Conservation (phyloP, 306 rosid species). For the Lablab purpureus region DNA sequence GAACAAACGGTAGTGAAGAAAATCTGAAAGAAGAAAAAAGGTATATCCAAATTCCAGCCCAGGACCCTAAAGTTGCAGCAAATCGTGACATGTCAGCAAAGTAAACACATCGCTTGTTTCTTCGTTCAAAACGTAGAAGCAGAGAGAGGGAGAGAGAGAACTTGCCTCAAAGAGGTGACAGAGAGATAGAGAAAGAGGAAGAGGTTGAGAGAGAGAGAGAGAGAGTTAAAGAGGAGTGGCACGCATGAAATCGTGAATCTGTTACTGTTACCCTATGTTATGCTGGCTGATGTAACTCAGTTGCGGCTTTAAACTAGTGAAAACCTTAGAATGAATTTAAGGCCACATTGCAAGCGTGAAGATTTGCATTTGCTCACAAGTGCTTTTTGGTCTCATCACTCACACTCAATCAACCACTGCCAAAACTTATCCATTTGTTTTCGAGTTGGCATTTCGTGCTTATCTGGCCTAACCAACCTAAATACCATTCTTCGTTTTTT, state of each 20-base stretch:
- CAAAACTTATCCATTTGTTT: conserved; percentile 29
- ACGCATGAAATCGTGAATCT: conserved; percentile 14
- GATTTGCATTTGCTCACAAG: neutral
- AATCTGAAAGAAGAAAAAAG: conserved; percentile 28
- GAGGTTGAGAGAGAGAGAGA: neutral
- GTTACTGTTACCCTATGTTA: conserved; percentile 32
- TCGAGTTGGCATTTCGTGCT: conserved; percentile 7
- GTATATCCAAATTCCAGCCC: conserved; percentile 23
- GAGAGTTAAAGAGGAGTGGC: conserved; percentile 6
- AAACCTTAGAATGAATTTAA: conserved; percentile 36
- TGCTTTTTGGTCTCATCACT: conserved; percentile 25
- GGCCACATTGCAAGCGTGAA: neutral
- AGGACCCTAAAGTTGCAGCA: conserved; percentile 33
- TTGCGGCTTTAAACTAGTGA: neutral
- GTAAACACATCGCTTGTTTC: neutral
- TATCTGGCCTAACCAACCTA: neutral
- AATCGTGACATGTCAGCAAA: conserved; percentile 31
- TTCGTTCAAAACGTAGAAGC: conserved; percentile 14
- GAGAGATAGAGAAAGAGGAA: neutral
- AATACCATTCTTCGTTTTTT: neutral
- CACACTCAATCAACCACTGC: neutral
- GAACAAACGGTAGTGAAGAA: conserved; percentile 24
- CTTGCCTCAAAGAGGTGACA: conserved; percentile 45
- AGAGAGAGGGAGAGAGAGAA: conserved; percentile 38
- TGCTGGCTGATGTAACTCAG: neutral